Base-by-base conservation (phyloP, 352 stramenopile species). In the Globisporangium cylindrosporum region DNA sequence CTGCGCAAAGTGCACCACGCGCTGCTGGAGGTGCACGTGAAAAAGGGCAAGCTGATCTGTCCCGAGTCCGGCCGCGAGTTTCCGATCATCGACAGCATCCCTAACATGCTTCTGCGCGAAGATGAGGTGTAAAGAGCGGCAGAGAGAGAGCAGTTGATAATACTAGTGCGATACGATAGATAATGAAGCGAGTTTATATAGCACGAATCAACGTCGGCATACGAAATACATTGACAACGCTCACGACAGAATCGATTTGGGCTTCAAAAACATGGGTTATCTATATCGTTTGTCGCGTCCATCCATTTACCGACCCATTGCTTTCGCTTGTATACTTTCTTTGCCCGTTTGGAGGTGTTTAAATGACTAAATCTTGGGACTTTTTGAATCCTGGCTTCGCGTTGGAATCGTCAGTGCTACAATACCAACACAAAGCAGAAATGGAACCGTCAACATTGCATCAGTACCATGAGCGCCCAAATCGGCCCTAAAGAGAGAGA, bases 61-160 rank as follows among this genome's bases (percentile, higher is more conserved):
- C 97, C 97, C 15, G 94, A 99, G 82, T 98, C 97, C 18, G 95
- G 94, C 32, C 88, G 97, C 18, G 91, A 93, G 62, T 99, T 99
- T 79, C 90, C 94, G 22, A 97, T 99, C 61, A 91, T 98, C 59
- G 93, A 99, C 64, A 88, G 95, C 66, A 99, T 99, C 75, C 96
- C 97, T 8, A 99, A 99, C 82, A 99, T 99, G 96, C 89, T 99
- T 51, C 70, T 97, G 68, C 86, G 89, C 58, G 90, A 97, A 70
- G 90, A 97, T 67, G 90, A 97, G 72, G 86, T 97, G n/a, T 97
- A 87, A 75, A 22, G 1, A 12, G 24, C 9, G 53, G 20, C 1
- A 46, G 38, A 46, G 38, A 46, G 36, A 41, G 3, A 12, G 3
- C 36, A 41, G 10, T 32, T 18, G 58, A 49, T 25, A 29, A 51